Evolutionary conservation across 345 rosid genomes (phyloP).

Genomic region (Dovyalis caffra): DNA sequence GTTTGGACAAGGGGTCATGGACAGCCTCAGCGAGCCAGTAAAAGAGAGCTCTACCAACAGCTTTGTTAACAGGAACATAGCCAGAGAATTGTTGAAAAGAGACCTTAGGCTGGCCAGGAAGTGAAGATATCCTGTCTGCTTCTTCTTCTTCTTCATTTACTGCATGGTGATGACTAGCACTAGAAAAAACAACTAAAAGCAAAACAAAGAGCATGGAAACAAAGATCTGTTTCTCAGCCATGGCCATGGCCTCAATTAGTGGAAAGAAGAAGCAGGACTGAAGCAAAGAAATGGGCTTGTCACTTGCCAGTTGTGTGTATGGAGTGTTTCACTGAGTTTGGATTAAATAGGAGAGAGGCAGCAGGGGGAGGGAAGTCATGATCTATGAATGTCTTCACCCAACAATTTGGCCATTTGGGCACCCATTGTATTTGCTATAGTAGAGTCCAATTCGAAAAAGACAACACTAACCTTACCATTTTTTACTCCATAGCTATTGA

Average conservation of each 20-base stretch:
- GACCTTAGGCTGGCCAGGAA: slow-evolving; percentile 93
- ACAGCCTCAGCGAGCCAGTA: slow-evolving; percentile 92
- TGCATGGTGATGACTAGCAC: slow-evolving; percentile 12
- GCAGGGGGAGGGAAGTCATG: neutral
- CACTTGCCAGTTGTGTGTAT: slow-evolving; percentile 9
- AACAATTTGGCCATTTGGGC: neutral
- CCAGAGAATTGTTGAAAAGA: slow-evolving; percentile 91
- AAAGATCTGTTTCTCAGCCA: slow-evolving; percentile 36
- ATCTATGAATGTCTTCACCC: slow-evolving; percentile 5
- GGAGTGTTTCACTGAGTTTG: slow-evolving; percentile 13
- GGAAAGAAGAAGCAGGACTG: slow-evolving; percentile 7
- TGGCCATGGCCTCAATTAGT: slow-evolving; percentile 18
- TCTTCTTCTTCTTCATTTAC: slow-evolving; percentile 37
- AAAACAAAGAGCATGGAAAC: slow-evolving; percentile 25
- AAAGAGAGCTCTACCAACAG: slow-evolving; percentile 80
- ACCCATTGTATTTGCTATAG: neutral
- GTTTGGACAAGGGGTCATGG: slow-evolving; percentile 53
- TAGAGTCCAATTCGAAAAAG: neutral
- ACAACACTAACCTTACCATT: slow-evolving; percentile 3
- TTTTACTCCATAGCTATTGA: neutral
- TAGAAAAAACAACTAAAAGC: neutral
- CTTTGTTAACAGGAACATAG: slow-evolving; percentile 65
- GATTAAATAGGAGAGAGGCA: slow-evolving; percentile 33
- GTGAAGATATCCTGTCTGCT: slow-evolving; percentile 65
- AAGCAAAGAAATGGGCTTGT: neutral